These are phyloP conservation scores for Penicillium lagena DNA, from an alignment of 495 filamentous ascomycete species.

Conservation along the genomic window DNA sequence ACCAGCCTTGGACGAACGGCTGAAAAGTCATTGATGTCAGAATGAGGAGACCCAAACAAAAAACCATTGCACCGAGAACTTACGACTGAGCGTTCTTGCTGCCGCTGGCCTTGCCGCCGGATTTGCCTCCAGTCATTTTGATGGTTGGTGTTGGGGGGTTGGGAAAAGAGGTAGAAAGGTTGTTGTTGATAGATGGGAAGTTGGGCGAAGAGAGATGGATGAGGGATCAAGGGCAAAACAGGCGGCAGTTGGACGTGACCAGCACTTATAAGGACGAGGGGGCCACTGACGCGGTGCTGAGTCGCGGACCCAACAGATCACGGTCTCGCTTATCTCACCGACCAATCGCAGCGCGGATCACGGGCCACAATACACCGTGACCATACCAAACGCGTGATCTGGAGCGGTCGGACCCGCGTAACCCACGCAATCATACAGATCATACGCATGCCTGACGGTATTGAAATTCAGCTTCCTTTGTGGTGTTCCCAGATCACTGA, in stretches of 20 bases:
- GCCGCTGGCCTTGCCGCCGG: constrained; percentile 95
- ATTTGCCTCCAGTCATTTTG: constrained; percentile 99
- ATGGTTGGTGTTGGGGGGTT: constrained; percentile 35
- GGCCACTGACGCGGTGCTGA: constrained; percentile 35
- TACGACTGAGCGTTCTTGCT: constrained; percentile 97
- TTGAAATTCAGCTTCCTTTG: constrained; percentile 45
- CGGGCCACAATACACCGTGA: neutral
- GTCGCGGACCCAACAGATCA: constrained; percentile 31
- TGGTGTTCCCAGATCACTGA: constrained; percentile 38
- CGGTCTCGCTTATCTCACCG: constrained; percentile 3
- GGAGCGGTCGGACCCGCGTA: constrained; percentile 8
- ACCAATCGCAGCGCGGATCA: neutral
- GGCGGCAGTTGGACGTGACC: constrained; percentile 26
- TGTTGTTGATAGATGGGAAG: neutral
- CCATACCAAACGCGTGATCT: neutral
- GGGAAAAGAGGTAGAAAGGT: constrained; percentile 14
- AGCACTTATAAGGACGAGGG: constrained; percentile 42
- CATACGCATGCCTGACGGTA: constrained; percentile 39
- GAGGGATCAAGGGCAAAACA: constrained; percentile 18
- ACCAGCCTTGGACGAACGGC: constrained; percentile 98
- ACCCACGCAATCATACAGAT: constrained; percentile 41
- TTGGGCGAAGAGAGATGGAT: constrained; percentile 8
- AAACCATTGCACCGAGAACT: constrained; percentile 18
- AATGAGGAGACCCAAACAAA: constrained; percentile 14
- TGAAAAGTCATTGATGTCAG: constrained; percentile 40